Evolutionary conservation across 1,139 yeast genomes (phyloP).

Genomic region (Blastobotrys proliferans): DNA sequence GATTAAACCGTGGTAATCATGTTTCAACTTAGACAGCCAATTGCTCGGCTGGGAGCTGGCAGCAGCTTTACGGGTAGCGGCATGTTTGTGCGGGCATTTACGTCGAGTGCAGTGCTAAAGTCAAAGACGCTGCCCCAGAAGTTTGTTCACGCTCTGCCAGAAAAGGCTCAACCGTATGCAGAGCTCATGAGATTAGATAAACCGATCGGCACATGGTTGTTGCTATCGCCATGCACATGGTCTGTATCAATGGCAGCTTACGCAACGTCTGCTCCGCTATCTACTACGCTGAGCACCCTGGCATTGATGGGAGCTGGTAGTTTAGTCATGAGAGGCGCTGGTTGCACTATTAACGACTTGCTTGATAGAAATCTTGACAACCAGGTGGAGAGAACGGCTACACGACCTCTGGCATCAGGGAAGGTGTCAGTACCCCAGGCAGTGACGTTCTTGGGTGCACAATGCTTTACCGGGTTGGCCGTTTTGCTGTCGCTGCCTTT

Average conservation of each 20-base stretch:
- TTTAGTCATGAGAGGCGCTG: slow-evolving; percentile 93
- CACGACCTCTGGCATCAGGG: slow-evolving; percentile 88
- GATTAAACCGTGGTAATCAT: too few relatives aligned
- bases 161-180: slow-evolving; percentile 78
- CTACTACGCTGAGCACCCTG: slow-evolving; percentile 55
- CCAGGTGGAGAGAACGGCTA: slow-evolving; percentile 81
- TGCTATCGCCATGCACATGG: slow-evolving; percentile 79
- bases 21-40: too few relatives aligned
- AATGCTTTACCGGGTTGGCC: slow-evolving; percentile 70
- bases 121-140: slow-evolving; percentile 26
- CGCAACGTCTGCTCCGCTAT: slow-evolving; percentile 61
- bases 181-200: slow-evolving; percentile 88
- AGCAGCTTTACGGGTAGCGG: too few relatives aligned
- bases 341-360: slow-evolving; percentile 91
- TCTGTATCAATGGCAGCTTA: slow-evolving; percentile 84
- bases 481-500: slow-evolving; percentile 69
- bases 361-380: slow-evolving; percentile 78
- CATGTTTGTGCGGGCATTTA: slow-evolving; percentile 1
- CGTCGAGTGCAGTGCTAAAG: background rate
- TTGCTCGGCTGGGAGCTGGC: too few relatives aligned
- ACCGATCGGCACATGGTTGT: slow-evolving; percentile 86
- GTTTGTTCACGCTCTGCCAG: slow-evolving; percentile 59
- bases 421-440: slow-evolving; percentile 73
- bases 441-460: slow-evolving; percentile 65
- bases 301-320: slow-evolving; percentile 77